Percentiles rank a stretch among this genome's conserved stretches.
phyloP scores from a whole-genome alignment of 495 filamentous ascomycete species.

The Cladorrhinum samala region DNA sequence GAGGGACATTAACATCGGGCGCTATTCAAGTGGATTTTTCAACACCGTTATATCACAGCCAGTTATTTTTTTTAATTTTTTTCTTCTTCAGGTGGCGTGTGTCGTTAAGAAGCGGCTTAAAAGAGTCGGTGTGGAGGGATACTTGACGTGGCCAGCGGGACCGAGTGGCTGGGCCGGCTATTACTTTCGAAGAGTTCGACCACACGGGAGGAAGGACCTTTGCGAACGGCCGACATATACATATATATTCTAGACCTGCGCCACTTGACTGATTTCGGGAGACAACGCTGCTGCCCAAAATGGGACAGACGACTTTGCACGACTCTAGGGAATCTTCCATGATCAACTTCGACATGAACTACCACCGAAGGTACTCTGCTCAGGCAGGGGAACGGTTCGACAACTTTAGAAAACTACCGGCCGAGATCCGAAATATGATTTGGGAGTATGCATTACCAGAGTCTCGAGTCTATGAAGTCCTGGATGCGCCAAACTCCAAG shows the following conservation, averaged over 20 bases:
- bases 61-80: conserved; percentile 26
- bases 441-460: conserved; percentile 44
- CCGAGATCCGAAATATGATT: conserved; percentile 35
- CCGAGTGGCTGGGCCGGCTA: conserved; percentile 26
- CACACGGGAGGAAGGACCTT: conserved; percentile 11
- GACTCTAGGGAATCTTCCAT: background rate
- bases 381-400: conserved; percentile 21
- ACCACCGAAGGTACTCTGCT: conserved; percentile 18
- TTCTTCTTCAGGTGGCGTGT: conserved; percentile 14
- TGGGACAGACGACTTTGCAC: conserved; percentile 1
- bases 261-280: too few species aligned
- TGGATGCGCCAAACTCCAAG: conserved; percentile 40
- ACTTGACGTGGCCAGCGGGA: conserved; percentile 23
- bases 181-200: conserved; percentile 16
- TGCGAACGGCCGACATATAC: too few species aligned
- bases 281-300: too few species aligned
- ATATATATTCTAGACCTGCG: too few species aligned
- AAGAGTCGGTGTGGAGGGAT: conserved; percentile 16
- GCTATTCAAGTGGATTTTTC: conserved; percentile 13
- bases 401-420: conserved; percentile 28
- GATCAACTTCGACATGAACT: conserved; percentile 21
- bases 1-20: conserved; percentile 1
- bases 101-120: conserved; percentile 23
- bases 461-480: conserved; percentile 41
- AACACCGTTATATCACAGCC: conserved; percentile 16